A percentile compares a stretch with the other conserved stretches of the same genome.
phyloP scores from a whole-genome alignment of 805 yeast genomes.

The Nakazawaea laoshanensis region DNA sequence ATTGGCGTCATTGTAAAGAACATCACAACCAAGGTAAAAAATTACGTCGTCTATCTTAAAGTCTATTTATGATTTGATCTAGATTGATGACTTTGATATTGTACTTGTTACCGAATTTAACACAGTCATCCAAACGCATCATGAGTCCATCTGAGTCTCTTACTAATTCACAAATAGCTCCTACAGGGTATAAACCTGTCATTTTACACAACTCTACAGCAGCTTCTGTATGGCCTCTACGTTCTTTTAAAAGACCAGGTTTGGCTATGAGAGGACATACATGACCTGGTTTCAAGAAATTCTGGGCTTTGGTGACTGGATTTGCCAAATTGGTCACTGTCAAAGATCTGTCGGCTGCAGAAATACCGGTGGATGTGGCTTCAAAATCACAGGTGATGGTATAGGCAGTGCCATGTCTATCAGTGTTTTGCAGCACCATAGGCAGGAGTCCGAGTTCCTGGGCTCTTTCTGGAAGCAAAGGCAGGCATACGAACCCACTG shows the following conservation, averaged over 20 bases:
- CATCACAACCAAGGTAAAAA: constrained; percentile 7
- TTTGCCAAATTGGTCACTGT: constrained; percentile 71
- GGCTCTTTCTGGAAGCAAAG: constrained; percentile 70
- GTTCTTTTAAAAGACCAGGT: constrained; percentile 68
- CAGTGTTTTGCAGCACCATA: constrained; percentile 57
- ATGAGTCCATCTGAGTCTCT: constrained; percentile 88
- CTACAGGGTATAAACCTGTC: constrained; percentile 77
- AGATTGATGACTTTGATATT: constrained; percentile 70
- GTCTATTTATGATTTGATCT: constrained; percentile 44
- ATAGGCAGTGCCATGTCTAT: constrained; percentile 95
- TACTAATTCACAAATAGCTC: constrained; percentile 89
- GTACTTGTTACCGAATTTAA: constrained; percentile 52
- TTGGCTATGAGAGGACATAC: constrained; percentile 87
- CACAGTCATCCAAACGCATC: constrained; percentile 90
- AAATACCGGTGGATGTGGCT: constrained; percentile 95
- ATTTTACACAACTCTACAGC: constrained; percentile 79
- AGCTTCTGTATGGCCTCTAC: constrained; percentile 98
- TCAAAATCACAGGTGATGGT: constrained; percentile 86
- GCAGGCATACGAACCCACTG: constrained; percentile 91
- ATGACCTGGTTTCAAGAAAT: constrained; percentile 91
- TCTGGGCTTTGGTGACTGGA: constrained; percentile 42
- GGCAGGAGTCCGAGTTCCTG: constrained; percentile 73
- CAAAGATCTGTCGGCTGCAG: constrained; percentile 87
- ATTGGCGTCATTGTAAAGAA: constrained; percentile 9
- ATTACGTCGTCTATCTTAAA: neutral